Base-by-base conservation (phyloP, 768 basidiomycete genomes). In the Macrocybe gigantea region DNA sequence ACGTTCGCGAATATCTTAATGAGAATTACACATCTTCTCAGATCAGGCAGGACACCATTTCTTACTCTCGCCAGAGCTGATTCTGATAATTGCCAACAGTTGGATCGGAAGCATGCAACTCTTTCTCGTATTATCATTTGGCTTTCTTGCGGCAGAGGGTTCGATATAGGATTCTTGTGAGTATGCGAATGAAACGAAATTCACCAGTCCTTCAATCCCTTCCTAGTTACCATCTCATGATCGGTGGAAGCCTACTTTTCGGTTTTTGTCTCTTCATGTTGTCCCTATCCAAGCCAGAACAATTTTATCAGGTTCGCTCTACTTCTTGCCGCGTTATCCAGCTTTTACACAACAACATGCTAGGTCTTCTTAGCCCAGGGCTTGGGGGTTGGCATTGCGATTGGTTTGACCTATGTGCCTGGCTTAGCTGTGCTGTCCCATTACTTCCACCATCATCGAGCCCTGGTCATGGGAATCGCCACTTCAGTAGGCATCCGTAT, bases 401-500 rank as follows among this genome's bases (percentile, higher is more conserved):
- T 62, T 0, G 80, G 80, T 7, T 39, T 80, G 35, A 53, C 70
- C 5, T 75, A 71, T 53, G 52, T 72, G 11, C 75, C 82, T 35
- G 71, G 70, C 11, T 66, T 82, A 35, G 60, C 77, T 5, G 6
- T 64, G 64, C 11, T 54, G 9, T 72, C 74, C 8, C 80, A 82
- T 50, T 74, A 77, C 56, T 84, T 58, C 33, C 44, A 82, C 60
- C 62, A 70, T 31, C 63, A 58, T 22, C 68, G 68, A 29, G 68
- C 73, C 5, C 58, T 80, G 34, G 79, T 76, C 0, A 77, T 80
- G 50, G 76, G 80, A 10, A 63, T 83, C 38, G 76, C 64, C 5
- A 39, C 45, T 30, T 45, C 52, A 13, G 55, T 51, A 35, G 34
- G 43, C 9, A 32, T 34, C 13, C 40, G 22, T n/a, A 3, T 3